Evolutionary conservation across 371 early-diverging fungal species (phyloP).

Genomic region (Mortierella sp.): DNA sequence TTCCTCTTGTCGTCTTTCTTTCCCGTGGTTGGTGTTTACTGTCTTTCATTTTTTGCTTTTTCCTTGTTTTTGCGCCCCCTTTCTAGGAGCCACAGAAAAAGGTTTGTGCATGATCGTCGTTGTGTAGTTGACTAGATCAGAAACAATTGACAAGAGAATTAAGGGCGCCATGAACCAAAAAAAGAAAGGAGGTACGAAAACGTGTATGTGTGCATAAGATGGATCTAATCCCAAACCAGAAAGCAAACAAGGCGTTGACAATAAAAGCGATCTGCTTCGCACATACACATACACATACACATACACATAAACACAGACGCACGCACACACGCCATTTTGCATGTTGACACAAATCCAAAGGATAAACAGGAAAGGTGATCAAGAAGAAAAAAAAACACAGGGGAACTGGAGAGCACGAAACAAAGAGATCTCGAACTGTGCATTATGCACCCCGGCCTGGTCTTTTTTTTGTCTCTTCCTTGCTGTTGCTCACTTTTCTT

Average conservation of each 20-base stretch:
- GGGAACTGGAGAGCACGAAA: conserved; percentile 7
- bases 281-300: neutral
- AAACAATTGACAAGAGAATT: neutral
- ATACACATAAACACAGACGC: neutral
- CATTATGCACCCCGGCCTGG: conserved; percentile 10
- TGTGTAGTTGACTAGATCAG: too few relatives aligned
- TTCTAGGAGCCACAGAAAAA: too few relatives aligned
- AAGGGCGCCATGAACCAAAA: neutral
- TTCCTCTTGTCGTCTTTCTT: neutral
- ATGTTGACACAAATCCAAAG: neutral
- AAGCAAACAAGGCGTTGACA: neutral
- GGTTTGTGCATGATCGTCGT: too few relatives aligned
- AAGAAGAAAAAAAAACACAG: neutral
- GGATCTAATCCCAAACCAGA: neutral
- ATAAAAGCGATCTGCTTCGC: neutral
- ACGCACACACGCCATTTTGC: too few relatives aligned
- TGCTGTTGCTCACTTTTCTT: neutral
- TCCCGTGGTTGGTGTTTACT: neutral
- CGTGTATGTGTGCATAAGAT: neutral
- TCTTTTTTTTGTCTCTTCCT: neutral
- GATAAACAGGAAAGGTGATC: neutral
- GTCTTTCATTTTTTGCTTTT: neutral
- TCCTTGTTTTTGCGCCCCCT: too few relatives aligned
- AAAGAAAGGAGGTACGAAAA: neutral
- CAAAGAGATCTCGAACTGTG: neutral